Conservation (phyloP, 768 basidiomycete species). For the Pholiota conissans region DNA sequence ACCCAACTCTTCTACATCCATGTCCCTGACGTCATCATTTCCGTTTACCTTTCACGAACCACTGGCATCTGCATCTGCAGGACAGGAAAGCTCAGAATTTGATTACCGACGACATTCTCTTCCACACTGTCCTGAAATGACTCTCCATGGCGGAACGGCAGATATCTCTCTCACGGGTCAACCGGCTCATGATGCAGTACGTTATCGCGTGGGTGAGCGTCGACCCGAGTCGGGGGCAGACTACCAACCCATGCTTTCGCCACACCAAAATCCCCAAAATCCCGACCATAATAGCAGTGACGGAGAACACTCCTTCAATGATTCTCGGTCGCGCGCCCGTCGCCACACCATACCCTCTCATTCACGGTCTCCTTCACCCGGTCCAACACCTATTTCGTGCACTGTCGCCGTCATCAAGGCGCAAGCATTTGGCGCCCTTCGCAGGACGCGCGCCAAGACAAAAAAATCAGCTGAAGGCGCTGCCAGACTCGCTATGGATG, state of each 20-base stretch:
- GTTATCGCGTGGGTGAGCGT: constrained; percentile 55
- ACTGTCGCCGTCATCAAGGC: constrained; percentile 91
- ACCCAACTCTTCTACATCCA: constrained; percentile 57
- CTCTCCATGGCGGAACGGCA: constrained; percentile 72
- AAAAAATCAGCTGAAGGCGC: constrained; percentile 72
- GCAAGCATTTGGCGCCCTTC: constrained; percentile 83
- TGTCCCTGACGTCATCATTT: constrained; percentile 66
- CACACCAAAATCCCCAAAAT: constrained; percentile 51
- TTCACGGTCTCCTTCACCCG: constrained; percentile 50
- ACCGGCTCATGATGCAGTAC: constrained; percentile 49
- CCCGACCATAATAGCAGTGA: constrained; percentile 58
- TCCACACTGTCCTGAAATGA: constrained; percentile 58
- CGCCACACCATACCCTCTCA: constrained; percentile 44
- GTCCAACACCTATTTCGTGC: constrained; percentile 57
- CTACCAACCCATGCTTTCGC: constrained; percentile 40
- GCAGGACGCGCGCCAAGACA: constrained; percentile 71
- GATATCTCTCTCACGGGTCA: constrained; percentile 61
- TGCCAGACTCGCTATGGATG: constrained; percentile 76
- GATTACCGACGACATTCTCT: constrained; percentile 62
- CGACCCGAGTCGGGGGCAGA: constrained; percentile 51
- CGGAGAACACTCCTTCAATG: constrained; percentile 43
- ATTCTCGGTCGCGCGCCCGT: constrained; percentile 45
- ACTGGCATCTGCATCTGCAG: no score
- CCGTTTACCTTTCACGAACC: constrained; percentile 64
- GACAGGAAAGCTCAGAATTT: constrained; percentile 62